Conservation (phyloP, 2,329 filamentous ascomycete genomes). For the Fulvia fulva region DNA sequence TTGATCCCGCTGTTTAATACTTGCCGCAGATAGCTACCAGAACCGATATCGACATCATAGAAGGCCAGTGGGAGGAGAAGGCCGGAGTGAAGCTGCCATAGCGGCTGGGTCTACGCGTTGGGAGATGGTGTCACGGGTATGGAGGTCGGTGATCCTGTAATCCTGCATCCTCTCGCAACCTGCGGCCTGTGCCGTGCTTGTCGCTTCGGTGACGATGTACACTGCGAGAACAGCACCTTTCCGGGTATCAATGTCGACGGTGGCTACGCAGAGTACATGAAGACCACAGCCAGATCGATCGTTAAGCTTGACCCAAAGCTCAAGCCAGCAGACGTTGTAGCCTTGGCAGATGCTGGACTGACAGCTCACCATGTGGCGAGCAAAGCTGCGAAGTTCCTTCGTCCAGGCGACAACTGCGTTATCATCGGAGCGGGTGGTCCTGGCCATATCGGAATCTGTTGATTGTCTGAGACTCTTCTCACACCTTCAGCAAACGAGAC, state of each 20-base stretch:
- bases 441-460: conserved; percentile 25
- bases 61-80: conserved; percentile 27
- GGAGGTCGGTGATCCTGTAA: conserved; percentile 23
- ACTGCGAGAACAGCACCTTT: conserved; percentile 24
- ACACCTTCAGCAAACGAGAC: too few species aligned
- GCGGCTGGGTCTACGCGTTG: conserved; percentile 23
- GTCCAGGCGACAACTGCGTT: conserved; percentile 24
- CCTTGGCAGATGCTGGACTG: conserved; percentile 25
- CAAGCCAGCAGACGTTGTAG: conserved; percentile 26
- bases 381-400: conserved; percentile 23
- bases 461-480: too few species aligned
- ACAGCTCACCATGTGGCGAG: conserved; percentile 26
- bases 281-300: conserved; percentile 26
- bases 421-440: conserved; percentile 27
- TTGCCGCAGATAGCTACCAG: not conserved
- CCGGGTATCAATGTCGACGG: conserved; percentile 27
- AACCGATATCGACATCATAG: conserved; percentile 28
- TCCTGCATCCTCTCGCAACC: conserved; percentile 25
- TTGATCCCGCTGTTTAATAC: not conserved
- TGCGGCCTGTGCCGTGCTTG: conserved; percentile 26
- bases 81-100: conserved; percentile 24
- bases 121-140: conserved; percentile 22
- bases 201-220: conserved; percentile 26
- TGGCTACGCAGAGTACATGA: conserved; percentile 26
- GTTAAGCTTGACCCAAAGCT: conserved; percentile 26